Evolutionary conservation across 129 eudicot genomes (phyloP).

Genomic region (Escallonia rubra): DNA sequence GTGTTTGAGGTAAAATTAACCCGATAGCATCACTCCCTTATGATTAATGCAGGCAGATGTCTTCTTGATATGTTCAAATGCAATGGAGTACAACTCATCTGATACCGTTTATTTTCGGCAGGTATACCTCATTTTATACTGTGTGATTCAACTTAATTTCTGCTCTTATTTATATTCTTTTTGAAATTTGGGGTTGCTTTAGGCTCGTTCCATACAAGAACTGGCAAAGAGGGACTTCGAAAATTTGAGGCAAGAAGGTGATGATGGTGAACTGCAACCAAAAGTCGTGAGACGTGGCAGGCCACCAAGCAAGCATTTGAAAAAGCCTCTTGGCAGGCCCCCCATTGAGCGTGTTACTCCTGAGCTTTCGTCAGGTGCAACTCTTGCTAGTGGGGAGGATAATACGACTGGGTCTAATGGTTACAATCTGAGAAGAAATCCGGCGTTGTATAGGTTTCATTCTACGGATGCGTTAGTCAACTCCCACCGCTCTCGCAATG

Average conservation of each 20-base stretch:
- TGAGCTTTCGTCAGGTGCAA: constrained; percentile 66
- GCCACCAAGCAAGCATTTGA: constrained; percentile 70
- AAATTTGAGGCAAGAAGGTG: constrained; percentile 74
- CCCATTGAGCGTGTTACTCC: constrained; percentile 59
- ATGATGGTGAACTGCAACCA: constrained; percentile 75
- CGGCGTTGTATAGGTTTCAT: constrained; percentile 37
- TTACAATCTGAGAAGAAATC: constrained; percentile 62
- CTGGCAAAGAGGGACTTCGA: constrained; percentile 84
- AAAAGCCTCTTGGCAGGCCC: constrained; percentile 58
- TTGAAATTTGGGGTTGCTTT: constrained; percentile 2
- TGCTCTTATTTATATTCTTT: no score
- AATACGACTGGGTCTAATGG: constrained; percentile 51
- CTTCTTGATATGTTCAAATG: constrained; percentile 76
- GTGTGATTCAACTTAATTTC: no score
- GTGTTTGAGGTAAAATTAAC: no score
- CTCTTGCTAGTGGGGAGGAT: constrained; percentile 63
- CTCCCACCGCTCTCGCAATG: constrained; percentile 51
- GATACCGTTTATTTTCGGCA: constrained; percentile 72
- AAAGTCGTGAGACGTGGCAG: constrained; percentile 80
- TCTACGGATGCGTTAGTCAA: constrained; percentile 39
- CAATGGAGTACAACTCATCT: constrained; percentile 81
- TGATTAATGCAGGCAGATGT: constrained; percentile 72
- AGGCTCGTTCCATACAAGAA: constrained; percentile 91
- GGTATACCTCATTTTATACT: constrained; percentile 21
- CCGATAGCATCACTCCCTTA: background rate